Conservation (phyloP, 192 early-diverging fungal species). For the Umbelopsis ramanniana region DNA sequence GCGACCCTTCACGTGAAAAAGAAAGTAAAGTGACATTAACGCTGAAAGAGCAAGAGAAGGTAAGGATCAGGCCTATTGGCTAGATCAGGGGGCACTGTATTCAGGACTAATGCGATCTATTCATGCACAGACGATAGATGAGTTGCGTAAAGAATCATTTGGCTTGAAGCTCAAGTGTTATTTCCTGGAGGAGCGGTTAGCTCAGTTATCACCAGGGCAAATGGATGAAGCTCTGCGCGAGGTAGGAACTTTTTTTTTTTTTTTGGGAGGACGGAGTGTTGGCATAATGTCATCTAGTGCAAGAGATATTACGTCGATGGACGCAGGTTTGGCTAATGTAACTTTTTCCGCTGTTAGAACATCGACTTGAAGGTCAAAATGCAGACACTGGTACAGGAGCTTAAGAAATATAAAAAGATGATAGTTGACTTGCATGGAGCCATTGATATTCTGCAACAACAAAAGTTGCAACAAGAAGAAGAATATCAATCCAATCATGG, state of each 20-base stretch:
- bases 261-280: no score
- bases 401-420: slow-evolving; percentile 53
- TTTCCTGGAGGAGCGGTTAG: slow-evolving; percentile 54
- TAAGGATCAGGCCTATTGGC: slow-evolving; percentile 16
- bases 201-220: slow-evolving; percentile 57
- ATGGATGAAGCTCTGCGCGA: slow-evolving; percentile 56
- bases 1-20: slow-evolving; percentile 1
- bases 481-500: slow-evolving; percentile 36
- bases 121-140: slow-evolving; percentile 51
- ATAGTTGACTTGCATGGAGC: slow-evolving; percentile 49
- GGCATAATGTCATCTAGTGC: no score
- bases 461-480: slow-evolving; percentile 35
- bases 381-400: slow-evolving; percentile 46
- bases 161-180: slow-evolving; percentile 58
- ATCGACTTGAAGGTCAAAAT: slow-evolving; percentile 53
- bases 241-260: slow-evolving; percentile 31
- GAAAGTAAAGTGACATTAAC: slow-evolving; percentile 43
- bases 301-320: background rate
- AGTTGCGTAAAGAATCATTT: slow-evolving; percentile 59
- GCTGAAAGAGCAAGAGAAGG: slow-evolving; percentile 57
- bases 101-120: background rate
- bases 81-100: background rate
- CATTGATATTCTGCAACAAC: slow-evolving; percentile 47
- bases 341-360: slow-evolving; percentile 41
- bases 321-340: background rate